Evolutionary conservation across 83 land plant genomes (phyloP), one percentile per base, ranked within the genome.

Genomic region (Diphasiastrum complanatum): DNA sequence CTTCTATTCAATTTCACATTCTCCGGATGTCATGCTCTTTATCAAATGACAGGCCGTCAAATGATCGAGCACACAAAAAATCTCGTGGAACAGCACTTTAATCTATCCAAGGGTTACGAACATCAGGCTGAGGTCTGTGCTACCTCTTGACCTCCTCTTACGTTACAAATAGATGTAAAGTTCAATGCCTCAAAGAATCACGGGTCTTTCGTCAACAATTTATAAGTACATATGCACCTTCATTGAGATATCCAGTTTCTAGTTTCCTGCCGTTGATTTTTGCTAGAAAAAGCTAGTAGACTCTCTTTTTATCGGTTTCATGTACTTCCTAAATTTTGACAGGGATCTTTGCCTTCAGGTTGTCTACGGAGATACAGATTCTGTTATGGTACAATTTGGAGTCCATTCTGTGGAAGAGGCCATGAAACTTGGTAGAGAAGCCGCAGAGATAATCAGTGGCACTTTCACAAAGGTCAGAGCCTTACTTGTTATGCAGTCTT

Each of bases 321-420:
- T n/a, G n/a, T n/a, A n/a, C n/a, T n/a, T n/a, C n/a, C n/a, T n/a
- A n/a, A n/a, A n/a, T n/a, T n/a, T n/a, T n/a, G n/a, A n/a, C n/a
- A n/a, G n/a, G n/a, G n/a, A n/a, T n/a, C n/a, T n/a, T n/a, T n/a
- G n/a, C n/a, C n/a, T n/a, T n/a, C 68, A 92, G 97, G 89, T 93
- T 32, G 79, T 93, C 18, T 93, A 93, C 70, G 96, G 99, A 51
- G 99, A 93, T 61, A 93, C 99, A 43, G 99, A 93, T 77, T 93
- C 99, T 5, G 99, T 93, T 16, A 93, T 93, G 99, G 96, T 93
- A 29, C 99, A 85, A 68, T 93, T 93, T 82, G 99, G 99, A 53
- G 95, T 81, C 2, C 51, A 84, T 38, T 55, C 64, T 60, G 91
- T 93, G 5, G 85, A 81, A 35, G 81, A 72, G 54, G 88, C 99